phyloP scores from a whole-genome alignment of 345 rosid species.

The Triadica sebifera region DNA sequence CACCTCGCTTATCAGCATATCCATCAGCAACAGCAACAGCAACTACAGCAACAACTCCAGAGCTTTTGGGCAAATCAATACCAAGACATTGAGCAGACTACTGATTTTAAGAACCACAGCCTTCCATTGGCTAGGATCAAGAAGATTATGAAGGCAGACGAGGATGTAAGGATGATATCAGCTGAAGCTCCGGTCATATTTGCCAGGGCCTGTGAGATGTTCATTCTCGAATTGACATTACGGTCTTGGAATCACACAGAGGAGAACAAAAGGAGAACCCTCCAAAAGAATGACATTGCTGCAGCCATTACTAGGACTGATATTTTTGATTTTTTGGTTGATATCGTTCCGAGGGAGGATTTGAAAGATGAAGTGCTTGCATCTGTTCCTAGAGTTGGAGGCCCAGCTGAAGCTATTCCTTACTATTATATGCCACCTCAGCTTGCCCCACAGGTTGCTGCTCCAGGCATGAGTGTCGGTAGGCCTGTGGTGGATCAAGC shows the following conservation, averaged over 20 bases:
- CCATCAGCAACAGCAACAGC: conserved; percentile 35
- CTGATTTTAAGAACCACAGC: conserved; percentile 43
- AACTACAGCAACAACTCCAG: conserved; percentile 41
- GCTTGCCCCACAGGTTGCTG: conserved; percentile 30
- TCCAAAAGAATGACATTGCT: conserved; percentile 42
- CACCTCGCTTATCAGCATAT: conserved; percentile 43
- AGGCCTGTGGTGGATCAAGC: conserved; percentile 25
- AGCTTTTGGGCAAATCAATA: conserved; percentile 35
- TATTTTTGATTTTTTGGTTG: conserved; percentile 42
- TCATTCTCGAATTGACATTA: conserved; percentile 39
- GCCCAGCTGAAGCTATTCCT: conserved; percentile 28
- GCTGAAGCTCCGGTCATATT: conserved; percentile 43
- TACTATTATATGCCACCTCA: conserved; percentile 33
- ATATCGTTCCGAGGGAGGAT: conserved; percentile 43
- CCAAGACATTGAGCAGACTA: conserved; percentile 37
- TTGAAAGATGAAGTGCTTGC: conserved; percentile 35
- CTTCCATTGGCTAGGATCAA: conserved; percentile 41
- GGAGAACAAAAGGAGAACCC: conserved; percentile 46
- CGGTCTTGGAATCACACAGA: conserved; percentile 45
- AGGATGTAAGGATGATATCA: conserved; percentile 44
- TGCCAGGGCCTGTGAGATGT: conserved; percentile 46
- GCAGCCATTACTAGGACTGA: conserved; percentile 41
- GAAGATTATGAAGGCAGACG: conserved; percentile 47
- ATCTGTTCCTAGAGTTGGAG: conserved; percentile 25
- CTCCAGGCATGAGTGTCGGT: conserved; percentile 18